phyloP scores from a whole-genome alignment of 2,329 filamentous ascomycete genomes.

The Diaporthe nobilis region DNA sequence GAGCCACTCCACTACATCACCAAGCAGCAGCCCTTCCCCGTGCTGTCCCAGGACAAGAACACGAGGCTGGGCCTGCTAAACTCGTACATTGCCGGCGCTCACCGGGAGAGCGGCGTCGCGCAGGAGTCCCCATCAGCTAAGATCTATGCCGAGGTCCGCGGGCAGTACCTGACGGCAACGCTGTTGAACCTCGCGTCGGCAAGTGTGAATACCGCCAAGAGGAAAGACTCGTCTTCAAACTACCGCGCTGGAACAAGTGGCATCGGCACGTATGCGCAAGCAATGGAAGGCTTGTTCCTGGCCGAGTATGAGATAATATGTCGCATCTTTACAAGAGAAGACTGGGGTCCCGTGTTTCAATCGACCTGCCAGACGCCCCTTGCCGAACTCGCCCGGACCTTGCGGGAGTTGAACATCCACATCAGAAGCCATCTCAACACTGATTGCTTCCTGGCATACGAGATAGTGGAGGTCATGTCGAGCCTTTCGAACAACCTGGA shows the following conservation, averaged over 20 bases:
- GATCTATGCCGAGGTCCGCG: constrained; percentile 88
- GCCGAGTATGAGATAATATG: constrained; percentile 94
- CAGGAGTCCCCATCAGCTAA: constrained; percentile 80
- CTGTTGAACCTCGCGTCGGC: constrained; percentile 90
- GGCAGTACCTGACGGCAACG: constrained; percentile 86
- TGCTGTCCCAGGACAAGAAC: constrained; percentile 81
- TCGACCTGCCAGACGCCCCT: constrained; percentile 84
- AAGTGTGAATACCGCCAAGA: constrained; percentile 85
- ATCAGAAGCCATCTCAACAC: constrained; percentile 89
- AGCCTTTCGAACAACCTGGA: constrained; percentile 85
- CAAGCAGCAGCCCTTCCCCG: constrained; percentile 88
- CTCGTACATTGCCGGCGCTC: constrained; percentile 77
- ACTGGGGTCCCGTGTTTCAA: constrained; percentile 85
- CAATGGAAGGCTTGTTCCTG: constrained; percentile 87
- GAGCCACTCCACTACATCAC: constrained; percentile 95
- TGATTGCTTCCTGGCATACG: constrained; percentile 95
- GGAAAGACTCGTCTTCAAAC: constrained; percentile 84
- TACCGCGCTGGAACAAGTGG: constrained; percentile 93
- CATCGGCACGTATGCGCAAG: constrained; percentile 89
- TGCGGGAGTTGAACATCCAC: constrained; percentile 90
- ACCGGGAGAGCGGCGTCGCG: constrained; percentile 61
- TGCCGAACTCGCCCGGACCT: constrained; percentile 85
- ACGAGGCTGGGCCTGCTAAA: constrained; percentile 85
- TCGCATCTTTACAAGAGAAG: constrained; percentile 86
- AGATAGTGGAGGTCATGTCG: constrained; percentile 92